Evolutionary conservation across 1,284 basidiomycete species (phyloP).

Genomic region (Heterobasidion parviporum): DNA sequence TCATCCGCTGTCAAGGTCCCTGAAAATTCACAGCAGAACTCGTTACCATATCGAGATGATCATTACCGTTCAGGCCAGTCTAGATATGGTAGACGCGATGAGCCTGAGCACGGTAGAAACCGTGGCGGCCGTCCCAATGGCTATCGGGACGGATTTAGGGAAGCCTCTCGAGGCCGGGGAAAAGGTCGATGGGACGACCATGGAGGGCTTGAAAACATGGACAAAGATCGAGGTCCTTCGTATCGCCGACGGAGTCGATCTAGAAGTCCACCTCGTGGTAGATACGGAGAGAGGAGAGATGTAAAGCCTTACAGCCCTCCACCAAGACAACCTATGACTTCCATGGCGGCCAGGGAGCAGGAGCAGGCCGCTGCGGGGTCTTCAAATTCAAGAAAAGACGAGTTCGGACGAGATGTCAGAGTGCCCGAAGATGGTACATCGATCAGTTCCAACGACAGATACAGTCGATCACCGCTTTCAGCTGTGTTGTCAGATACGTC

Average conservation of each 20-base stretch:
- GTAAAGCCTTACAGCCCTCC: slow-evolving; percentile 51
- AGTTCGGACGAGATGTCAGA: slow-evolving; percentile 75
- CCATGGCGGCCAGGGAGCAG: slow-evolving; percentile 10
- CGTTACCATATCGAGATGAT: background rate
- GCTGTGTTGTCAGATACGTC: slow-evolving; percentile 1
- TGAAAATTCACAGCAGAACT: background rate
- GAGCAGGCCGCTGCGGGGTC: slow-evolving; percentile 15
- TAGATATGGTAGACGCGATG: slow-evolving; percentile 37
- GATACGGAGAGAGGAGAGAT: slow-evolving; percentile 37
- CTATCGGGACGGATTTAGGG: slow-evolving; percentile 37
- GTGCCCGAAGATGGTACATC: slow-evolving; percentile 21
- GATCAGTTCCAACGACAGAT: slow-evolving; percentile 8
- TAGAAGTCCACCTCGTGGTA: slow-evolving; percentile 52
- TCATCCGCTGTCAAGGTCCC: background rate
- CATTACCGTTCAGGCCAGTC: slow-evolving; percentile 26
- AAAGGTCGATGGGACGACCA: slow-evolving; percentile 35
- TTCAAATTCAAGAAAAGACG: slow-evolving; percentile 47
- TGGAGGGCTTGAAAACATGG: slow-evolving; percentile 26
- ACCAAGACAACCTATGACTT: slow-evolving; percentile 28
- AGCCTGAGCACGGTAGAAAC: slow-evolving; percentile 39
- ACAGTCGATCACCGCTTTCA: slow-evolving; percentile 12
- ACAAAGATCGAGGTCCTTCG: slow-evolving; percentile 30
- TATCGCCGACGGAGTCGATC: slow-evolving; percentile 46
- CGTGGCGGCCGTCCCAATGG: slow-evolving; percentile 30
- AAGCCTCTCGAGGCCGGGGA: slow-evolving; percentile 36